Evolutionary conservation across 257 asterid species (phyloP).

Genomic region (Nicotiana obtusifolia): DNA sequence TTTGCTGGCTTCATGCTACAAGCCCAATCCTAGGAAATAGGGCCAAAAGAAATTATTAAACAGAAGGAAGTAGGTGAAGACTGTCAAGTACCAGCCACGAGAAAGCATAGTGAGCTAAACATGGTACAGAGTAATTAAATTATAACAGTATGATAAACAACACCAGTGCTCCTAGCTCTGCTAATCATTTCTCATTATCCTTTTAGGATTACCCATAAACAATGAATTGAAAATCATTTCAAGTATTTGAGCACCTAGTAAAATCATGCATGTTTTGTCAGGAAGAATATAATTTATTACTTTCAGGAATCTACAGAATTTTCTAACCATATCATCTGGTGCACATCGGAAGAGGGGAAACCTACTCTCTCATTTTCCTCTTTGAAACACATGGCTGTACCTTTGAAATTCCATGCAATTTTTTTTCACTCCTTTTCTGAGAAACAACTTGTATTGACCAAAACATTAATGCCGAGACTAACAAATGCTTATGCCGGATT

Average conservation of each 20-base stretch:
- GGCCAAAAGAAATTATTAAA: not conserved
- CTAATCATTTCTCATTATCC: too few relatives aligned
- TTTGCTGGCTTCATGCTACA: not conserved
- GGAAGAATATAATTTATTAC: not conserved
- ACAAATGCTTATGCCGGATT: not conserved
- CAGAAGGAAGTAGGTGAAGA: not conserved
- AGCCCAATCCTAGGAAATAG: not conserved
- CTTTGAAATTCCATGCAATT: not conserved
- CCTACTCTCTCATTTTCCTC: not conserved
- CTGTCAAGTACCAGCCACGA: not conserved
- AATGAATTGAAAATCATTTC: not conserved
- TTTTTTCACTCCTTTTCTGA: not conserved
- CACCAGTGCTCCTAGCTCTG: not conserved
- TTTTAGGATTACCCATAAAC: not conserved
- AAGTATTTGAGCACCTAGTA: not conserved
- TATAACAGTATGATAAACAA: not conserved
- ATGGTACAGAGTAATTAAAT: not conserved
- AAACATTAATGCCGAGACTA: not conserved
- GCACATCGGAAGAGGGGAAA: not conserved
- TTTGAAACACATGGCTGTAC: not conserved
- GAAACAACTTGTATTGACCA: not conserved
- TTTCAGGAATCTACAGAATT: not conserved
- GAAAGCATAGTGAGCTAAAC: not conserved
- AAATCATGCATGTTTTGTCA: not conserved
- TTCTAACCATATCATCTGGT: not conserved